Conservation (phyloP, 768 basidiomycete genomes). For the Tulasnella sp. region DNA sequence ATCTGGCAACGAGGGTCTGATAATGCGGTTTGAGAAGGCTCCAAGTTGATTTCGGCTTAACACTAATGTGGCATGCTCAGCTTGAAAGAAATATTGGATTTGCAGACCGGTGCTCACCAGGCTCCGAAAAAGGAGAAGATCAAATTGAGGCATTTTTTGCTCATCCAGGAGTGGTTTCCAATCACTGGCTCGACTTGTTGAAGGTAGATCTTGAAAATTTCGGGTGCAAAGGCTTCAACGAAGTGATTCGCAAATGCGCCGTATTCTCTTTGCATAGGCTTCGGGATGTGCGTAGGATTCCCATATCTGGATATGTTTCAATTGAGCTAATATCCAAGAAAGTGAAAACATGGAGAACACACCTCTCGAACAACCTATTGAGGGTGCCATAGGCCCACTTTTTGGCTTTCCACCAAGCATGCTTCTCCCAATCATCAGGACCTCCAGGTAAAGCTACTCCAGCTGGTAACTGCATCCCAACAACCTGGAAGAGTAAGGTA, state of each 20-base stretch:
- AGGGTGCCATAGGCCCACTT: conserved; percentile 86
- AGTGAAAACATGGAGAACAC: conserved; percentile 5
- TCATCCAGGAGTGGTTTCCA: conserved; percentile 63
- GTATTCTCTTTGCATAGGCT: conserved; percentile 55
- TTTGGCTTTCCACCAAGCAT: conserved; percentile 85
- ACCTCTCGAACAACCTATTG: conserved; percentile 68
- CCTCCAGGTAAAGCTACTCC: conserved; percentile 50
- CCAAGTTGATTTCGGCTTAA: conserved; percentile 93
- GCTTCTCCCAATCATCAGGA: conserved; percentile 60
- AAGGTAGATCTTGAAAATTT: conserved; percentile 73
- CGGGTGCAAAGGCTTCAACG: conserved; percentile 64
- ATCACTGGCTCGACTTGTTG: conserved; percentile 56
- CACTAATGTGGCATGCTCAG: conserved; percentile 37
- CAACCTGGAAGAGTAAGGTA: conserved; percentile 60
- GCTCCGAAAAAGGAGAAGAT: conserved; percentile 78
- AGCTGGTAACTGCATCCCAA: conserved; percentile 55
- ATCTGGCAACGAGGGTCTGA: conserved; percentile 58
- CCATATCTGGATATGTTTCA: conserved; percentile 43
- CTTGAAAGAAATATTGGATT: background rate
- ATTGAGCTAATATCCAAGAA: background rate
- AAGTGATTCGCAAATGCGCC: conserved; percentile 63
- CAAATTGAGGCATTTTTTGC: conserved; percentile 70
- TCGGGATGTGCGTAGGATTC: conserved; percentile 76
- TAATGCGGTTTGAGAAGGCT: conserved; percentile 73
- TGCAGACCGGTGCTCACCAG: conserved; percentile 44